These are phyloP conservation scores for Neurospora crassa DNA, from an alignment of 2,329 filamentous ascomycete species.

Conservation along the genomic window DNA sequence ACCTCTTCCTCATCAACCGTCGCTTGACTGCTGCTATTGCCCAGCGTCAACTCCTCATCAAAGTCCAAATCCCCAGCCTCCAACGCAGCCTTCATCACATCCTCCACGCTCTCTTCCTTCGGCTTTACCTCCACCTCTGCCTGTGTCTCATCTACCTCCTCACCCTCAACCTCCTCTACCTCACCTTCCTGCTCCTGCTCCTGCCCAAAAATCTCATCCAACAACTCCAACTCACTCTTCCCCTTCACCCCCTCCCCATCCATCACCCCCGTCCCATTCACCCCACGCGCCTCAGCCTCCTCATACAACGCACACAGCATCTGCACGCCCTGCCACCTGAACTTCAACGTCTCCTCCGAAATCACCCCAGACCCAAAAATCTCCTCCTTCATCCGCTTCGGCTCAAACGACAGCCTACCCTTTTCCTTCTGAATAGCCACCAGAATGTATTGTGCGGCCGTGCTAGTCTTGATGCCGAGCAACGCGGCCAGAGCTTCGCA, in stretches of 20 bases:
- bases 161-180: not conserved
- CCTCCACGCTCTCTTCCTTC: not conserved
- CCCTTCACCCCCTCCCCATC: not conserved
- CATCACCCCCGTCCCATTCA: no score
- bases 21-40: not conserved
- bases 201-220: not conserved
- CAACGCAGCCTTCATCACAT: not conserved
- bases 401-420: constrained; percentile 35
- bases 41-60: not conserved
- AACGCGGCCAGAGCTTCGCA: constrained; percentile 42
- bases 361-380: constrained; percentile 24
- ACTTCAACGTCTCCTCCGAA: constrained; percentile 7
- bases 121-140: not conserved
- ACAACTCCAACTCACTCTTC: not conserved
- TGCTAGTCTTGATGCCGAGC: constrained; percentile 45
- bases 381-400: constrained; percentile 32
- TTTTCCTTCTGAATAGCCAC: no score
- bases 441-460: constrained; percentile 47
- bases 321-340: constrained; percentile 13
- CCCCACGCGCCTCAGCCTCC: not conserved
- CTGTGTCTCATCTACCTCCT: not conserved
- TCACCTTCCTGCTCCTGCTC: not conserved
- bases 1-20: not conserved
- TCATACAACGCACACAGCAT: constrained; percentile 1
- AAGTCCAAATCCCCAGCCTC: not conserved